Percentiles rank a stretch among this genome's conserved stretches.
These are phyloP conservation scores for Argentina anserina DNA, from an alignment of 306 rosid species.

Conservation along the genomic window DNA sequence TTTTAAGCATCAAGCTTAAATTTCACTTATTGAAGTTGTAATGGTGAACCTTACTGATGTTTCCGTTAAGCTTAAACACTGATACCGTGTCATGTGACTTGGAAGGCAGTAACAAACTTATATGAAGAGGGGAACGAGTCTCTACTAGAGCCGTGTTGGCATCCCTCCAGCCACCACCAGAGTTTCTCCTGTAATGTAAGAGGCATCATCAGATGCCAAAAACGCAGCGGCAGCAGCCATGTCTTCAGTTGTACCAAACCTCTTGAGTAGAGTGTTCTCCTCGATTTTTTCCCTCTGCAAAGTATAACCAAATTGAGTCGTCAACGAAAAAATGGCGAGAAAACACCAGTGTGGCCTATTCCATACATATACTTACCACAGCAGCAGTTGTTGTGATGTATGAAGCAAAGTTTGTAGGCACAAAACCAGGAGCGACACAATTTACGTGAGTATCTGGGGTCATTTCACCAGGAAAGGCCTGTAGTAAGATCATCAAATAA, in stretches of 20 bases:
- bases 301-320: slow-evolving; percentile 12
- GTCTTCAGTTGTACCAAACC: slow-evolving; percentile 89
- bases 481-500: slow-evolving; percentile 19
- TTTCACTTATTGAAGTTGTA: background rate
- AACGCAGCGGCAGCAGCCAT: slow-evolving; percentile 90
- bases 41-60: background rate
- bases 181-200: slow-evolving; percentile 94
- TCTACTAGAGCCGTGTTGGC: slow-evolving; percentile 71
- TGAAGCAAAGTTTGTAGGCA: slow-evolving; percentile 82
- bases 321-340: background rate
- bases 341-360: background rate
- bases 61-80: background rate
- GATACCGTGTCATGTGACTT: background rate
- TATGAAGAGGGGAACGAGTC: slow-evolving; percentile 13
- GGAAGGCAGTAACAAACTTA: too few species aligned
- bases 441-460: slow-evolving; percentile 83
- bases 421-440: slow-evolving; percentile 94
- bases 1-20: background rate
- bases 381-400: slow-evolving; percentile 45
- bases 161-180: slow-evolving; percentile 86
- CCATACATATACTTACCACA: slow-evolving; percentile 34
- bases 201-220: slow-evolving; percentile 82
- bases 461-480: slow-evolving; percentile 88
- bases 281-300: slow-evolving; percentile 59
- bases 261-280: slow-evolving; percentile 52